Conservation (phyloP, 2,329 filamentous ascomycete species). For the Dactylonectria estremocensis region DNA sequence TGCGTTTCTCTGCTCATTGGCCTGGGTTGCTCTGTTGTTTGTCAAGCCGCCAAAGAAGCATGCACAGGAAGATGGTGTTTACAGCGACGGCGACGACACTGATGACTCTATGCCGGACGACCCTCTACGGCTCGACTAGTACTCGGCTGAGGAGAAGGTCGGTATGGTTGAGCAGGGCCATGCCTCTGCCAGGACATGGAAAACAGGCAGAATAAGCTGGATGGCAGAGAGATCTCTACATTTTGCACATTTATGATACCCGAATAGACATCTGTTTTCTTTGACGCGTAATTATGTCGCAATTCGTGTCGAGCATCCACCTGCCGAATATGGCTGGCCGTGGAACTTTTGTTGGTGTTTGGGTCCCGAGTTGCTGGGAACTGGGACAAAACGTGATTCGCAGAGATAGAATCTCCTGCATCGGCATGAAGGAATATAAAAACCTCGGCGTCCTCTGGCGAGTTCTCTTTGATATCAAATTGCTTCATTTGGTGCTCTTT, state of each 20-base stretch:
- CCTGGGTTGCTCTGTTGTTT: constrained; percentile 51
- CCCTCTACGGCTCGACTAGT: constrained; percentile 44
- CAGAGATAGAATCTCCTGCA: not conserved
- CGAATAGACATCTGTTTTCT: constrained; percentile 22
- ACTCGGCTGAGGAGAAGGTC: not conserved
- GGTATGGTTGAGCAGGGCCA: not conserved
- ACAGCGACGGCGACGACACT: constrained; percentile 37
- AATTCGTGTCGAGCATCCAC: constrained; percentile 26
- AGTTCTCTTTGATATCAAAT: not conserved
- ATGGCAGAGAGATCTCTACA: not conserved
- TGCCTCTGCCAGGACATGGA: not conserved
- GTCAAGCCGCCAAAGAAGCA: constrained; percentile 52
- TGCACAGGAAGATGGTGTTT: constrained; percentile 26
- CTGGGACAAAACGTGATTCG: not conserved
- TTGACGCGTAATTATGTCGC: not conserved
- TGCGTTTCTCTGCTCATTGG: constrained; percentile 47
- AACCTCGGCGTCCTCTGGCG: not conserved
- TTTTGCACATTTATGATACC: constrained; percentile 26
- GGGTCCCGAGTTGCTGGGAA: not conserved
- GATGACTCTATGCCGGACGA: constrained; percentile 45
- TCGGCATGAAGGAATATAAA: not conserved
- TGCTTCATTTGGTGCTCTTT: not conserved
- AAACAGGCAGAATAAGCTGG: not conserved
- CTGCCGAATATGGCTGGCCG: constrained; percentile 39
- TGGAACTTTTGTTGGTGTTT: constrained; percentile 42